phyloP scores from a whole-genome alignment of 2,329 filamentous ascomycete genomes.

The Venturia nashicola region DNA sequence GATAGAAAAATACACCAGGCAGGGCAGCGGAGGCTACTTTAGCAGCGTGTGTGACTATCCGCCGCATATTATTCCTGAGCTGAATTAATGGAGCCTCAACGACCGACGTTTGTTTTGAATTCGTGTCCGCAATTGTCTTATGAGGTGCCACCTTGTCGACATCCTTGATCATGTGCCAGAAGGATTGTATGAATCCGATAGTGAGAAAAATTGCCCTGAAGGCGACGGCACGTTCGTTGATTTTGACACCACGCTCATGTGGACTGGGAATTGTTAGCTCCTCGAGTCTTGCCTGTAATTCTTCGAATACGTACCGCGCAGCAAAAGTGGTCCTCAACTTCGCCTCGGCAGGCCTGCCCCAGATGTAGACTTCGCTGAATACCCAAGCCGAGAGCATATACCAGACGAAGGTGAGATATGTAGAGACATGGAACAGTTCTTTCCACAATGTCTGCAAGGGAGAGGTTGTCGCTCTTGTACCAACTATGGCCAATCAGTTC shows the following conservation, averaged over 20 bases:
- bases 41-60: conserved; percentile 22
- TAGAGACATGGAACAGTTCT: conserved; percentile 45
- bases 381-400: conserved; percentile 68
- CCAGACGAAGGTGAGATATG: conserved; percentile 59
- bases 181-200: conserved; percentile 57
- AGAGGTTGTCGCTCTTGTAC: conserved; percentile 52
- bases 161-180: conserved; percentile 59
- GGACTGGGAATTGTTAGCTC: conserved; percentile 19
- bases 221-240: conserved; percentile 77
- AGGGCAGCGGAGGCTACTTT: not conserved
- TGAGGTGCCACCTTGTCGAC: conserved; percentile 49
- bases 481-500: conserved; percentile 18
- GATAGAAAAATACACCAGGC: not conserved
- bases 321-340: conserved; percentile 64
- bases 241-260: conserved; percentile 51
- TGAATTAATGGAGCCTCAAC: conserved; percentile 13
- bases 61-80: conserved; percentile 11
- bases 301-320: conserved; percentile 40
- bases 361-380: conserved; percentile 73
- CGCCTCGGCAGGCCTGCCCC: conserved; percentile 47
- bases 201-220: conserved; percentile 57
- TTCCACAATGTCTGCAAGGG: conserved; percentile 51
- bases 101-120: conserved; percentile 14
- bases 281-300: not conserved
- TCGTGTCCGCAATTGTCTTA: conserved; percentile 5